Base-by-base conservation (phyloP, 305 asterid species). In the Rubia occidens region DNA sequence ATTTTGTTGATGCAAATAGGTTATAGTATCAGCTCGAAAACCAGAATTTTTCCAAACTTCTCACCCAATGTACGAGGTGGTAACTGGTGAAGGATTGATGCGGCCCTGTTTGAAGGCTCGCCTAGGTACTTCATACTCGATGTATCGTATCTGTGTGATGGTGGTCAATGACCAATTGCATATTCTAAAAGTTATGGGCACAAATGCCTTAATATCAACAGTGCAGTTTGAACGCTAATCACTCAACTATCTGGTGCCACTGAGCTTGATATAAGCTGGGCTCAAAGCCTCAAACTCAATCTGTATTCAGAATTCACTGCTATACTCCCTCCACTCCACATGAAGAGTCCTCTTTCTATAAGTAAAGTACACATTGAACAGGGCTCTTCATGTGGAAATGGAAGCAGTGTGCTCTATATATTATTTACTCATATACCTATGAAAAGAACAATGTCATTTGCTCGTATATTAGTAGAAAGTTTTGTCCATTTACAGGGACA, bases 31-130 rank as follows among this genome's bases (percentile, higher is more conserved):
- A 55, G 87, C 97, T 60, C 83, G 96, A 84, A 90, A 90, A 82
- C 97, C 97, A 55, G 97, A 90, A 75, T 90, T 90, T 77, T 90
- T 90, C 78, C 97, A 88, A 80, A 85, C 82, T 88, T 84, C 96
- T 59, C 95, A 90, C 78, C 97, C 97, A 15, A 71, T 90, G 90
- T 90, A 90, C 70, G 95, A 90, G 85, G 96, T 90, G 78, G 97
- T 88, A 80, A 90, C 96, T 56, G 87, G 83, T 77, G 97, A 90
- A 85, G 97, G 97, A 73, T 85, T 90, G 66, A 87, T 90, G 97
- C 92, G 96, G 66, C 97, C 97, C 67, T 90, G 97, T 82, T 88
- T 90, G 80, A 88, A 85, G 82, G 88, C 93, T 80, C 61, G 63
- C 40, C 78, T 95, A 85, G 97, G 97, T 90, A 83, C 80, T 74